phyloP scores from a whole-genome alignment of 163 green algal species.

The Chlorella variabilis region DNA sequence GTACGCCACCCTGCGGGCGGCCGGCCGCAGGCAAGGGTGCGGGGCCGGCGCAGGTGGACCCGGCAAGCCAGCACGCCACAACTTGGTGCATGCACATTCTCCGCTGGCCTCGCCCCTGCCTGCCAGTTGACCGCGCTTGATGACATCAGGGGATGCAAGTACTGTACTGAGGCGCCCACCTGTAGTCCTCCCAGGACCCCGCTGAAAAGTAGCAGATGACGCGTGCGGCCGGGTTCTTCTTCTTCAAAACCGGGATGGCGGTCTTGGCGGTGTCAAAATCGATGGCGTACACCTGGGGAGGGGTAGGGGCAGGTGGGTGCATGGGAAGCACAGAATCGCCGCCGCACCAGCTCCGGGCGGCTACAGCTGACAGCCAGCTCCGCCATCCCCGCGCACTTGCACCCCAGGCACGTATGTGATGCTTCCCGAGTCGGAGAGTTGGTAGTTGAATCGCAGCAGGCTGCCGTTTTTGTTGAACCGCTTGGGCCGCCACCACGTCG shows the following conservation, averaged over 20 bases:
- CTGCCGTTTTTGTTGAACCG: conserved; percentile 3
- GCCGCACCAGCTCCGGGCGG: too few species aligned
- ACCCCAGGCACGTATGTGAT: conserved; percentile 19
- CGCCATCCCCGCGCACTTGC: background rate
- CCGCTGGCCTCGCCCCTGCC: too few species aligned
- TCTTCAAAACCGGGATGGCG: background rate
- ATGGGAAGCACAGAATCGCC: too few species aligned
- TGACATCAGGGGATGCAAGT: too few species aligned
- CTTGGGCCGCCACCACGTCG: conserved; percentile 2
- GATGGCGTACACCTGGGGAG: background rate
- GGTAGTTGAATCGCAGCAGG: conserved; percentile 1
- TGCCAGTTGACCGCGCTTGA: too few species aligned
- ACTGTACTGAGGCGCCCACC: background rate
- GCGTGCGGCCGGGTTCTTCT: background rate
- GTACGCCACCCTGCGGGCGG: background rate
- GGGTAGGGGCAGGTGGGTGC: too few species aligned
- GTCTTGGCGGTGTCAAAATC: background rate
- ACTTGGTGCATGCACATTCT: too few species aligned
- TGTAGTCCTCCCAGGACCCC: background rate
- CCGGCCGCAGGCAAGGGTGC: too few species aligned
- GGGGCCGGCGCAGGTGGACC: too few species aligned
- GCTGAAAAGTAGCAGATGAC: conserved; percentile 18
- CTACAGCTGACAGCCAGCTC: too few species aligned
- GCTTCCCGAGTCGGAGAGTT: background rate
- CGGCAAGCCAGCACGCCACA: too few species aligned